These are phyloP conservation scores for Colletotrichum sp. DNA, from an alignment of 2,329 filamentous ascomycete genomes.

Conservation along the genomic window DNA sequence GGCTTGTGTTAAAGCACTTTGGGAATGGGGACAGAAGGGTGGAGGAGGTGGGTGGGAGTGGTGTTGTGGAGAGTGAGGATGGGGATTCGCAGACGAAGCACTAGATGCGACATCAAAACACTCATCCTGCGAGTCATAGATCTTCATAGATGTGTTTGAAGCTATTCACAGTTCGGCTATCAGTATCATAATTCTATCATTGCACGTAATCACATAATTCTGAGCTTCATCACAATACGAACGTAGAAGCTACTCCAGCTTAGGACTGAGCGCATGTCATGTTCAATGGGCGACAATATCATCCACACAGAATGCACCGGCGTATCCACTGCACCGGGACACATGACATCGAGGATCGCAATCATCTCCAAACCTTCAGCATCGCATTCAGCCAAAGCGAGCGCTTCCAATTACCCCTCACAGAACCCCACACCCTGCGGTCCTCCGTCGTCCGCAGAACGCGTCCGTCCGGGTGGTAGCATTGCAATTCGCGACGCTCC, in stretches of 20 bases:
- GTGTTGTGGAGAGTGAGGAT: constrained; percentile 19
- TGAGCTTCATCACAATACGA: fast-evolving
- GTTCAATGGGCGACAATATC: not conserved
- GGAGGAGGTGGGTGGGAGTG: not conserved
- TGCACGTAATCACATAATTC: not conserved
- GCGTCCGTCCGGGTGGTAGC: not conserved
- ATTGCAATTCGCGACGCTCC: not conserved
- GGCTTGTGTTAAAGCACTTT: constrained; percentile 67
- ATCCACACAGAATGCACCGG: not conserved
- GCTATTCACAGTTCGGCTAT: not conserved
- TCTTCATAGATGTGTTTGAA: not conserved
- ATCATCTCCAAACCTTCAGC: not conserved
- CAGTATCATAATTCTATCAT: not conserved
- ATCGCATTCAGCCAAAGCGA: not conserved
- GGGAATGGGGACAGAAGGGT: constrained; percentile 33
- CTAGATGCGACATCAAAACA: not conserved
- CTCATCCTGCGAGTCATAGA: not conserved
- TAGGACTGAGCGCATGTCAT: fast-evolving
- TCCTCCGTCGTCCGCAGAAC: not conserved
- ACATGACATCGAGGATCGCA: not conserved
- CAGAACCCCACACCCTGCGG: not conserved
- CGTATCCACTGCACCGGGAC: not conserved
- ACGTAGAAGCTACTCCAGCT: fast-evolving
- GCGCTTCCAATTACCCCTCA: not conserved
- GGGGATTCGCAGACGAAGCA: constrained; percentile 17